Percentiles rank a stretch among this genome's conserved stretches.
phyloP scores from a whole-genome alignment of 2,329 filamentous ascomycete genomes.

The Pseudohalonectria lignicola region DNA sequence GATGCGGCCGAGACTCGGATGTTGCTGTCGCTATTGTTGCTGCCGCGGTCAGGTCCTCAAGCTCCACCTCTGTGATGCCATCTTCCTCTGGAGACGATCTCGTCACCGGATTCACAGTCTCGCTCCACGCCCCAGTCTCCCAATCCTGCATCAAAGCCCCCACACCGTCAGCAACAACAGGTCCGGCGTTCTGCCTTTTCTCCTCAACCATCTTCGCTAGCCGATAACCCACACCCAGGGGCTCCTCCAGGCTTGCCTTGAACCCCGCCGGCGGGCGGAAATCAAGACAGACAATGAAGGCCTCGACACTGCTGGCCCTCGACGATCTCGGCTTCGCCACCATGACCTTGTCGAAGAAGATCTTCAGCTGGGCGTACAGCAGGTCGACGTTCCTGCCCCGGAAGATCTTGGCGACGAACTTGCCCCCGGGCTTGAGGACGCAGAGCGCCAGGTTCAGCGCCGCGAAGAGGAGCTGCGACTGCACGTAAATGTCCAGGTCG shows the following conservation, averaged over 20 bases:
- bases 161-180: constrained; percentile 22
- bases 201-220: constrained; percentile 38
- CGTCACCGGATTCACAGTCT: constrained; percentile 7
- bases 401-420: constrained; percentile 98
- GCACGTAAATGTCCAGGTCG: constrained; percentile 96
- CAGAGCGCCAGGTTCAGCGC: constrained; percentile 89
- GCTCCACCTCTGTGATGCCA: constrained; percentile 33
- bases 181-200: constrained; percentile 15
- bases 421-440: constrained; percentile 83
- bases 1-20: constrained; percentile 18
- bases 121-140: constrained; percentile 31
- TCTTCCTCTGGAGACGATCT: constrained; percentile 11
- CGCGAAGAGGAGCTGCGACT: constrained; percentile 88
- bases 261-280: constrained; percentile 74
- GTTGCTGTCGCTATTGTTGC: too few relatives aligned
- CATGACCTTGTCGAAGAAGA: constrained; percentile 78
- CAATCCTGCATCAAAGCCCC: constrained; percentile 35
- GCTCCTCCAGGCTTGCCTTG: constrained; percentile 63
- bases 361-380: constrained; percentile 84
- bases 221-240: constrained; percentile 53
- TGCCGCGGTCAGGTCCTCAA: constrained; percentile 33
- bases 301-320: constrained; percentile 91
- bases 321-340: constrained; percentile 92
- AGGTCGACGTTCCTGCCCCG: constrained; percentile 90
- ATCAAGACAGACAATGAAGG: constrained; percentile 89